These are phyloP conservation scores for Cladosporium sphaerospermum DNA, from an alignment of 2,329 filamentous ascomycete genomes.

Conservation along the genomic window DNA sequence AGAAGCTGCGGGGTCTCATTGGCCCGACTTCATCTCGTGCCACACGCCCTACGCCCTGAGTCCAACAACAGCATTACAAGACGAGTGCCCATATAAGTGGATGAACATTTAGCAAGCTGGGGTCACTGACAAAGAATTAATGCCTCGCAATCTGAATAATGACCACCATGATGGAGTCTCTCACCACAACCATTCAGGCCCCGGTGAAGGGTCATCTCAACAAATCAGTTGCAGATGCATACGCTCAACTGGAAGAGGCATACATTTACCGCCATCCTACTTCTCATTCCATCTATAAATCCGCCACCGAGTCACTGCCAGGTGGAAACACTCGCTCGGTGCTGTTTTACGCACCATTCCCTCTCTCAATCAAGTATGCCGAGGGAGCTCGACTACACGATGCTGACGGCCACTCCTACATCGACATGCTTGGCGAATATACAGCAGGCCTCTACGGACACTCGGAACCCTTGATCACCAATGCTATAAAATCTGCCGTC, in stretches of 20 bases:
- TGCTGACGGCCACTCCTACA: conserved; percentile 38
- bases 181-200: too few species aligned
- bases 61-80: too few species aligned
- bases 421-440: conserved; percentile 58
- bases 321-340: conserved; percentile 36
- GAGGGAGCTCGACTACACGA: conserved; percentile 23
- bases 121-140: too few species aligned
- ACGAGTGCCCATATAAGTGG: too few species aligned
- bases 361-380: conserved; percentile 29
- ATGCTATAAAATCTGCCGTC: conserved; percentile 44
- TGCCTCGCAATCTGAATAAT: too few species aligned
- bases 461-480: conserved; percentile 50
- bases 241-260: background rate
- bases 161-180: too few species aligned
- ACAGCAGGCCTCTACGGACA: conserved; percentile 63
- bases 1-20: too few species aligned
- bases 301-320: conserved; percentile 28
- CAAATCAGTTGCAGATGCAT: background rate
- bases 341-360: conserved; percentile 33
- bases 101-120: too few species aligned
- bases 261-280: conserved; percentile 2
- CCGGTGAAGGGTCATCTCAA: too few species aligned
- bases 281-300: conserved; percentile 22
- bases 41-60: too few species aligned
- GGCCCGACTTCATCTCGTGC: too few species aligned